Conservation (phyloP, 1,284 basidiomycete species). For the Apiotrichum mycotoxinovorans region DNA sequence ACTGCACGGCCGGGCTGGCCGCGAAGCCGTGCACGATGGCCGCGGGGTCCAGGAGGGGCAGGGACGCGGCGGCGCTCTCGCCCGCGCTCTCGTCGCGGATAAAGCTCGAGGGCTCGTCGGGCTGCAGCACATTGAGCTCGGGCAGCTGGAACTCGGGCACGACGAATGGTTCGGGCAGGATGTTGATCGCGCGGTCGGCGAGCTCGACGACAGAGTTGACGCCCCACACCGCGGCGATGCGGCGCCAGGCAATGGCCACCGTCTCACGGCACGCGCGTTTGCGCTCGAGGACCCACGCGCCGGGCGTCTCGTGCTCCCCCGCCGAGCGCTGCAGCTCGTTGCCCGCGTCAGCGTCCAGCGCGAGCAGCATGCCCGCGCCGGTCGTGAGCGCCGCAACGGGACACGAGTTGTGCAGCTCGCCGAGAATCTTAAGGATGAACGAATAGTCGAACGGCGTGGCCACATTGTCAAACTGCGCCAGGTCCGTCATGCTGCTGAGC, state of each 20-base stretch:
- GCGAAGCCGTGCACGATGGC: slow-evolving; percentile 58
- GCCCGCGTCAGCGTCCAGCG: slow-evolving; percentile 61
- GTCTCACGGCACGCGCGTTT: slow-evolving; percentile 63
- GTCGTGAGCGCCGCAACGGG: slow-evolving; percentile 71
- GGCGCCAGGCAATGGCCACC: slow-evolving; percentile 62
- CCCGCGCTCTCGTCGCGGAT: slow-evolving; percentile 35
- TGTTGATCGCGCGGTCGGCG: slow-evolving; percentile 57
- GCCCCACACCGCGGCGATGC: slow-evolving; percentile 70
- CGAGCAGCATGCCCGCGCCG: slow-evolving; percentile 79
- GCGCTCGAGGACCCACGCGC: slow-evolving; percentile 48
- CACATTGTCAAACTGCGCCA: slow-evolving; percentile 37
- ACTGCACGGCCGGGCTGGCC: slow-evolving; percentile 57
- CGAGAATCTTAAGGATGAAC: slow-evolving; percentile 67
- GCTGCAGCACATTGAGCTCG: slow-evolving; percentile 22
- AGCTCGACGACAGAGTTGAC: slow-evolving; percentile 57
- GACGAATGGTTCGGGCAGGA: slow-evolving; percentile 39
- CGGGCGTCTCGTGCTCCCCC: slow-evolving; percentile 41
- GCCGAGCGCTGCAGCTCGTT: slow-evolving; percentile 49
- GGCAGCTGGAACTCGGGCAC: slow-evolving; percentile 29
- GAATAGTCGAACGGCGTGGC: slow-evolving; percentile 71
- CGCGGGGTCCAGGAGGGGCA: slow-evolving; percentile 55
- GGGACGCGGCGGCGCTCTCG: slow-evolving; percentile 31
- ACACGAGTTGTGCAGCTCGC: slow-evolving; percentile 63
- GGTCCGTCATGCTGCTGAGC: slow-evolving; percentile 43
- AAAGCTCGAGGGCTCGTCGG: slow-evolving; percentile 39